These are phyloP conservation scores for Petunia axillaris DNA, from an alignment of 257 asterid species.

Conservation along the genomic window DNA sequence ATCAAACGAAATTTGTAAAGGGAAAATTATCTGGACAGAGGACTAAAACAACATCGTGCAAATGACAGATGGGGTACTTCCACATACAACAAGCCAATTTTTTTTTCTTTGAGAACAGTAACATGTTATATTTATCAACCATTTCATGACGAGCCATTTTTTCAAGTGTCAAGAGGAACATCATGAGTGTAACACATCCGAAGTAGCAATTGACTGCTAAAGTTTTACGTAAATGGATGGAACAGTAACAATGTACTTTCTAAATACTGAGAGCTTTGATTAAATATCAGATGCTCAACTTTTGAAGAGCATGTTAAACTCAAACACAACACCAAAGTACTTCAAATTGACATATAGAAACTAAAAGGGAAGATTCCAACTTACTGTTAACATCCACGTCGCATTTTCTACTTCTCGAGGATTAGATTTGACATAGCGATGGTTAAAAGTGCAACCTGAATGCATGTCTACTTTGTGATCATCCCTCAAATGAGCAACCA, in stretches of 20 bases:
- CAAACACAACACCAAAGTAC: slow-evolving; percentile 9
- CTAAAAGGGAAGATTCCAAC: not conserved
- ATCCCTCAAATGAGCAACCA: slow-evolving; percentile 36
- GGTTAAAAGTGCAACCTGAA: slow-evolving; percentile 33
- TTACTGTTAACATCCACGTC: slow-evolving; percentile 33
- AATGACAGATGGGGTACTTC: not conserved
- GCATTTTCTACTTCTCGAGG: slow-evolving; percentile 35
- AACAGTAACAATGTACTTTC: not conserved
- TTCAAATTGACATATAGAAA: not conserved
- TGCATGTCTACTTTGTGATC: slow-evolving; percentile 37
- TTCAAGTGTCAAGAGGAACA: not conserved
- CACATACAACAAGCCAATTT: not conserved
- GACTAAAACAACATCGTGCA: not conserved
- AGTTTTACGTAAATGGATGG: not conserved
- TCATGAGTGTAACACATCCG: not conserved
- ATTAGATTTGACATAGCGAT: slow-evolving; percentile 34
- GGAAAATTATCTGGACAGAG: not conserved
- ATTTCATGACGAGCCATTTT: not conserved
- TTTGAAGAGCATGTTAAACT: slow-evolving; percentile 8
- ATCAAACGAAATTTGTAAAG: not conserved
- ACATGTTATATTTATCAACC: too few species aligned
- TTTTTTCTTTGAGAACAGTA: too few species aligned
- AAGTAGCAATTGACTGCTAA: not conserved
- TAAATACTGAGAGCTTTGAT: not conserved
- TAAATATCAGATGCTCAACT: slow-evolving; percentile 6